Conservation (phyloP, 2,329 filamentous ascomycete species). For the Cordyceps cicadae region DNA sequence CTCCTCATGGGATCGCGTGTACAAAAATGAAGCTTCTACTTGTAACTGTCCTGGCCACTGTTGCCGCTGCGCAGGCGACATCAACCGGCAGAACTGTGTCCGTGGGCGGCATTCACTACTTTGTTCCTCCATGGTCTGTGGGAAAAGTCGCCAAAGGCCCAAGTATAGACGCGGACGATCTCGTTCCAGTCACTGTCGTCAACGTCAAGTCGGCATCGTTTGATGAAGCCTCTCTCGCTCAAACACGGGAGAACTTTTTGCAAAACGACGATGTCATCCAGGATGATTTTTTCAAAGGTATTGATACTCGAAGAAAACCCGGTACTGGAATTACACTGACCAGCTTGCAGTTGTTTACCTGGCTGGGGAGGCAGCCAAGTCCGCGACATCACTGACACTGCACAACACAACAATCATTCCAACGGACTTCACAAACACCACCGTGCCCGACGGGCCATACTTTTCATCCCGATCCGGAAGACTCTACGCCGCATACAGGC, state of each 20-base stretch:
- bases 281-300: conserved; percentile 12
- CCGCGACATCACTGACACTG: neutral
- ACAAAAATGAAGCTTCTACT: neutral
- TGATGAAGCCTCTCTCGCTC: neutral
- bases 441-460: conserved; percentile 14
- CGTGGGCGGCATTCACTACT: conserved; percentile 12
- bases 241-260: neutral
- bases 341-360: neutral
- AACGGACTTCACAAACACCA: neutral
- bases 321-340: neutral
- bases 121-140: conserved; percentile 12
- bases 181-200: conserved; percentile 2
- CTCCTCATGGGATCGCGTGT: neutral
- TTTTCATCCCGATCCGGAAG: conserved; percentile 12
- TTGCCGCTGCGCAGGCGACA: neutral
- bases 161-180: neutral
- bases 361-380: neutral
- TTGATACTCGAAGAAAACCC: neutral
- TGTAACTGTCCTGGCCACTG: neutral
- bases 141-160: neutral
- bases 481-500: conserved; percentile 14
- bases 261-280: conserved; percentile 13
- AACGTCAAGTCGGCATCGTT: neutral
- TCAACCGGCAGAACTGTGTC: conserved; percentile 12
- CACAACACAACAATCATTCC: neutral